Evolutionary conservation across 495 filamentous ascomycete species (phyloP).

Genomic region (Daldinia bambusicola): DNA sequence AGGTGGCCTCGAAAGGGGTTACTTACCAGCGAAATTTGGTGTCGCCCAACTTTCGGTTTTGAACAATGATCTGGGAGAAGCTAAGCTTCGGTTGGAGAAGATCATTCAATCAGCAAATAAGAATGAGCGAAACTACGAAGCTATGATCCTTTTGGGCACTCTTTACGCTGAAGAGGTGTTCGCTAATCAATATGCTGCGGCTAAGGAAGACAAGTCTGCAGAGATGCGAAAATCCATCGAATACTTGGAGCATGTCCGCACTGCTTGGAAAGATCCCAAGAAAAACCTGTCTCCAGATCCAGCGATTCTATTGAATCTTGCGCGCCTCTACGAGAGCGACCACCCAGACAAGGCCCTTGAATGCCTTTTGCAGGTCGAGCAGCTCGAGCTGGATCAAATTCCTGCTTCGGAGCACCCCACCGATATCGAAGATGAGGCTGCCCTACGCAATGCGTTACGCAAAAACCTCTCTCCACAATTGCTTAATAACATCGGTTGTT

Average conservation of each 20-base stretch:
- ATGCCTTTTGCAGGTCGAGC: conserved; percentile 88
- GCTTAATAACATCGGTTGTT: conserved; percentile 96
- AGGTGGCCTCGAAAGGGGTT: conserved; percentile 87
- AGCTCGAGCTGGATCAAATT: conserved; percentile 81
- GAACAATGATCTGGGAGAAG: conserved; percentile 85
- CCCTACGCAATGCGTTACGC: conserved; percentile 68
- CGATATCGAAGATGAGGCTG: conserved; percentile 68
- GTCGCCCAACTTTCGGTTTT: conserved; percentile 86
- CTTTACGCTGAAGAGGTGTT: conserved; percentile 96
- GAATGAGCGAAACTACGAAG: conserved; percentile 78
- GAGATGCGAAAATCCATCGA: conserved; percentile 85
- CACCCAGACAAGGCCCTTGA: conserved; percentile 89
- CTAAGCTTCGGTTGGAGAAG: conserved; percentile 93
- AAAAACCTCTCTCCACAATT: conserved; percentile 86
- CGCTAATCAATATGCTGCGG: conserved; percentile 71
- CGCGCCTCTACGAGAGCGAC: conserved; percentile 86
- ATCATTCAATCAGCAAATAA: conserved; percentile 76
- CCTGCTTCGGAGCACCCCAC: conserved; percentile 73
- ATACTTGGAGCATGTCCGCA: conserved; percentile 83
- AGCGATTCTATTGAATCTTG: conserved; percentile 90
- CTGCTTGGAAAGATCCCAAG: conserved; percentile 88
- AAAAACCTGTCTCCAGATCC: conserved; percentile 81
- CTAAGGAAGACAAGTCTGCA: conserved; percentile 85
- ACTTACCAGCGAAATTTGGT: conserved; percentile 91
- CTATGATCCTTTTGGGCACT: conserved; percentile 87